phyloP scores from a whole-genome alignment of 805 yeast species.

The Starmerella floris region DNA sequence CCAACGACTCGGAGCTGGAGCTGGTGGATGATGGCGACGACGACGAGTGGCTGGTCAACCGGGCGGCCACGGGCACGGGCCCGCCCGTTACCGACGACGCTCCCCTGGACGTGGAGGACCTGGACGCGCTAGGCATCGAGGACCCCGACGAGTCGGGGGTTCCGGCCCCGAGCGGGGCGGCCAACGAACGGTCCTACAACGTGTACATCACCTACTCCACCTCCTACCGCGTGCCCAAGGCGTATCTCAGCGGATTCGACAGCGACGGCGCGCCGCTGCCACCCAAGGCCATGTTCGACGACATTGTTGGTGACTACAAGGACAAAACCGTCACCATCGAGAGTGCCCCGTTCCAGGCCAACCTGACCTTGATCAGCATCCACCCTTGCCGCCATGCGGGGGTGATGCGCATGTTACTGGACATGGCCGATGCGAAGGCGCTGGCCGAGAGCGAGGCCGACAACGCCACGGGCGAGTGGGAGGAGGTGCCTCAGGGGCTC shows the following conservation, averaged over 20 bases:
- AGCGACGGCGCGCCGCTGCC: slow-evolving; percentile 72
- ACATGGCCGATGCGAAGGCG: slow-evolving; percentile 41
- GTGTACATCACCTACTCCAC: slow-evolving; percentile 86
- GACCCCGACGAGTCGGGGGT: slow-evolving; percentile 26
- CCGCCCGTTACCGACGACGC: slow-evolving; percentile 19
- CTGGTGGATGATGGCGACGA: slow-evolving; percentile 29
- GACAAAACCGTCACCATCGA: slow-evolving; percentile 96
- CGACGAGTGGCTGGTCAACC: slow-evolving; percentile 29
- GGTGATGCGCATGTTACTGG: slow-evolving; percentile 82
- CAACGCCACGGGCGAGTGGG: slow-evolving; percentile 39
- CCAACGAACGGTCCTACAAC: slow-evolving; percentile 45
- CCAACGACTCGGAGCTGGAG: slow-evolving; percentile 20
- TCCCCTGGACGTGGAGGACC: slow-evolving; percentile 25
- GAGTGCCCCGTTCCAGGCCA: slow-evolving; percentile 67
- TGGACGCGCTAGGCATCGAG: slow-evolving; percentile 24
- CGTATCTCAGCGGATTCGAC: slow-evolving; percentile 80
- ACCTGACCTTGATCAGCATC: slow-evolving; percentile 67
- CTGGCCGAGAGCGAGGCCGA: slow-evolving; percentile 7
- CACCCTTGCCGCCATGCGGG: slow-evolving; percentile 94
- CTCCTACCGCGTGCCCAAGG: slow-evolving; percentile 87
- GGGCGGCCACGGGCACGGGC: not conserved
- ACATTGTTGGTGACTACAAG: slow-evolving; percentile 78
- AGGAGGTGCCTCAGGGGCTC: slow-evolving; percentile 41
- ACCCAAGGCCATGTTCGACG: slow-evolving; percentile 89
- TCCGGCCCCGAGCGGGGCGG: slow-evolving; percentile 1